Conservation (phyloP, 148 eudicot species). For the Rhododendron molle region DNA sequence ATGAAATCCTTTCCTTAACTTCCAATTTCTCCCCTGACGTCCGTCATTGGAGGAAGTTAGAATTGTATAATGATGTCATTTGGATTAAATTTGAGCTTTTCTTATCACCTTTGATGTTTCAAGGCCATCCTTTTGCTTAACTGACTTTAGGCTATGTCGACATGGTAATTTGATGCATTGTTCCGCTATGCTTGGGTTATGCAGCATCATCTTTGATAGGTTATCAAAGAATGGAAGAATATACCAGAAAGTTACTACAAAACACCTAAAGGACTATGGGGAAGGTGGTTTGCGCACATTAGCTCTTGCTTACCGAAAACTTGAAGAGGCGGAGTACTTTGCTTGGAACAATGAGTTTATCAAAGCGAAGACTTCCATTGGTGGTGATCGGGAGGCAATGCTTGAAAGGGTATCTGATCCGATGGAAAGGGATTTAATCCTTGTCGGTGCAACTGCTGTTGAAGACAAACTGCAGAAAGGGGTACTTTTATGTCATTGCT, state of each 20-base stretch:
- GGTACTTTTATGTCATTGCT: constrained; percentile 31
- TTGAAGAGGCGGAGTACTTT: constrained; percentile 63
- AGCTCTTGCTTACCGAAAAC: constrained; percentile 78
- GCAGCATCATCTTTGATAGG: constrained; percentile 87
- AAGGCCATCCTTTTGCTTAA: not conserved
- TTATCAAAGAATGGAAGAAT: constrained; percentile 71
- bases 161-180: constrained; percentile 1
- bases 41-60: no score
- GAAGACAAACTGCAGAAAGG: constrained; percentile 95
- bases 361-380: constrained; percentile 68
- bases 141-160: not conserved
- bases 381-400: constrained; percentile 66
- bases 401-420: constrained; percentile 64
- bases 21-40: not conserved
- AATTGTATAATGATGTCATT: not conserved
- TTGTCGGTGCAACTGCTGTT: constrained; percentile 94
- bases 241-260: constrained; percentile 59
- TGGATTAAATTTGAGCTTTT: not conserved
- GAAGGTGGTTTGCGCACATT: constrained; percentile 88
- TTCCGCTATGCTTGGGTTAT: constrained; percentile 11
- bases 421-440: constrained; percentile 88
- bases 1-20: not conserved
- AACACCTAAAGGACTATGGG: constrained; percentile 82
- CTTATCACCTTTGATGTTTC: not conserved
- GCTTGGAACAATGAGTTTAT: constrained; percentile 78